These are phyloP conservation scores for Leccinum uliginosum DNA, from an alignment of 768 basidiomycete genomes.

Conservation along the genomic window DNA sequence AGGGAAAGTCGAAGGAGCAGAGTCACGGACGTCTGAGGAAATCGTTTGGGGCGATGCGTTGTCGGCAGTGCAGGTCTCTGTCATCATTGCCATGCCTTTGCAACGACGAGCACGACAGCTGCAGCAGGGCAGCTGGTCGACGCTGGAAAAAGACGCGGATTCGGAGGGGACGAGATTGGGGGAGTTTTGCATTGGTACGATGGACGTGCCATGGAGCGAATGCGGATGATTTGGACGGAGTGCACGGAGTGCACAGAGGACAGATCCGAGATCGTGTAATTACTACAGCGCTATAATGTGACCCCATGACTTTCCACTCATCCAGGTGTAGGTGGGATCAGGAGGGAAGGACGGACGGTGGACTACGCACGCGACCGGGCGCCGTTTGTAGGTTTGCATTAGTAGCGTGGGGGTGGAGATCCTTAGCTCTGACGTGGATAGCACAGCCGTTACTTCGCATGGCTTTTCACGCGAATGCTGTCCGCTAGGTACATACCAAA, in stretches of 20 bases:
- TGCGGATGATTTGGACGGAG: not conserved
- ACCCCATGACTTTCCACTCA: not conserved
- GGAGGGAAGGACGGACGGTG: not conserved
- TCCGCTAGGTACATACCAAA: not conserved
- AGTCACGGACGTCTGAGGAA: not conserved
- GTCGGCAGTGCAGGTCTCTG: constrained; percentile 34
- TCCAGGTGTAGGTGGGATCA: not conserved
- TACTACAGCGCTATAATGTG: not conserved
- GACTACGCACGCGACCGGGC: not conserved
- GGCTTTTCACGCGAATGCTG: not conserved
- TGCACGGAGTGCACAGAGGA: not conserved
- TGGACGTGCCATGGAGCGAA: constrained; percentile 16
- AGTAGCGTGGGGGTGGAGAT: not conserved
- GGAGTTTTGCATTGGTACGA: constrained; percentile 28
- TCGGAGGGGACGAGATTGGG: constrained; percentile 30
- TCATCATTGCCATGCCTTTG: constrained; percentile 41
- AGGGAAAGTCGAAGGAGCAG: not conserved
- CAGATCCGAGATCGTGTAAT: not conserved
- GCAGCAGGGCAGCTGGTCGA: not conserved
- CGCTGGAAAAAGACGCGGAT: not conserved
- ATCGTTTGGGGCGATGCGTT: constrained; percentile 8
- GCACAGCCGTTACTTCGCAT: not conserved
- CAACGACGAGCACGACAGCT: not conserved
- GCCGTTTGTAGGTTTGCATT: not conserved
- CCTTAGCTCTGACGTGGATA: not conserved